Evolutionary conservation across 352 stramenopile genomes (phyloP), one percentile per base, ranked within the genome.

Genomic region (Peronospora belbahrii): DNA sequence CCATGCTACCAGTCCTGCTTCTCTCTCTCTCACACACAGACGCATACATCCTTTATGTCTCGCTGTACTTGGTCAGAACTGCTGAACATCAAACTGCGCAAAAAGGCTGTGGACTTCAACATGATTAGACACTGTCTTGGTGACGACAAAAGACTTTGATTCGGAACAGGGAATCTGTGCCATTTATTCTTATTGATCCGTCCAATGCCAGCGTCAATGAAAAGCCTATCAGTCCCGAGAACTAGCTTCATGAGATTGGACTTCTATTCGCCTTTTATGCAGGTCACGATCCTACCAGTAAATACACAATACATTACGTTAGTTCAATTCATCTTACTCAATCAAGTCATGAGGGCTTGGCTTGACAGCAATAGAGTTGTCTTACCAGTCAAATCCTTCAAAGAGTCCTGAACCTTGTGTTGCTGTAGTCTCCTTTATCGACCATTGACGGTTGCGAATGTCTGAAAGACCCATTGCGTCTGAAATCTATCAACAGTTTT

Each of bases 391-490:
- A 62, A 99, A 99, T 43, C 97, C 97, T 74, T 99, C 96, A 70
- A 98, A 99, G 9, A 99, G 77, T 15, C 97, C 97, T 34, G 96
- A 90, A 27, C 96, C 97, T 64, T 98, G 95, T 43, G 97, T 94
- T 28, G 97, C 97, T 40, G 89, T 98, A 4, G 95, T 98, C 75
- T 98, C 96, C 72, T 99, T 97, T 61, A 99, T 99, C 36, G 87
- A 98, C 97, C 97, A 99, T 70, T 99, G 96, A 45, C 97, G 80
- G 77, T 98, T 98, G 55, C 96, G 90, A 48, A 99, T 97, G 50
- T 98, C 89, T 31, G 95, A 95, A 38, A 99, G 74, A 18, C 94
- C 96, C 59, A 99, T 86, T 2, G 95, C 94, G 69, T 99, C 96
- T 51, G 94, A 98, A 62, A 99, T 97, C 83, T 98, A 28, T 28